phyloP scores from a whole-genome alignment of 2,329 filamentous ascomycete genomes.

The Celoporthe dispersa region DNA sequence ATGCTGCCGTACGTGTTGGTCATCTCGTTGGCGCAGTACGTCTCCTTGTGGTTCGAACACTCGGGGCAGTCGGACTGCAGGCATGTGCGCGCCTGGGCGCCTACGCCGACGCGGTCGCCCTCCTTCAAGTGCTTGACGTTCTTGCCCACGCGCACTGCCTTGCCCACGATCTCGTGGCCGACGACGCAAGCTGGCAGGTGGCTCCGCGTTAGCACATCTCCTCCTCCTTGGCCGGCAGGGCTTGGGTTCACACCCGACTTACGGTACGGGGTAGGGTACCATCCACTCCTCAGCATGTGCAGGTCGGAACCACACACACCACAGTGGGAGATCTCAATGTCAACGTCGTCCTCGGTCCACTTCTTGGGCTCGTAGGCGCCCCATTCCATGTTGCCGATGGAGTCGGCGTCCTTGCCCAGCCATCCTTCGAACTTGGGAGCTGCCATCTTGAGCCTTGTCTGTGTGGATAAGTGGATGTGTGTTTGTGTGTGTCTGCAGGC shows the following conservation, averaged over 20 bases:
- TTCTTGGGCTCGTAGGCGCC: conserved; percentile 59
- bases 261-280: conserved; percentile 48
- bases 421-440: conserved; percentile 51
- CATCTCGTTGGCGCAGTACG: conserved; percentile 43
- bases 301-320: conserved; percentile 65
- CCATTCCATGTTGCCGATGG: conserved; percentile 55
- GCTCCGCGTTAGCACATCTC: background rate
- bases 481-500: background rate
- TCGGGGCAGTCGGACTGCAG: conserved; percentile 47
- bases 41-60: conserved; percentile 42
- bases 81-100: conserved; percentile 61
- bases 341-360: conserved; percentile 65
- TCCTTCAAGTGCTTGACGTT: conserved; percentile 51
- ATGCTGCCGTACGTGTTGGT: conserved; percentile 57
- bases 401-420: conserved; percentile 44
- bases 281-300: conserved; percentile 58
- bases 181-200: conserved; percentile 49
- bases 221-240: background rate
- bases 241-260: conserved; percentile 28
- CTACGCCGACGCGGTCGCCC: conserved; percentile 65
- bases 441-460: conserved; percentile 23
- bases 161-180: conserved; percentile 65
- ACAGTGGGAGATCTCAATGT: conserved; percentile 65
- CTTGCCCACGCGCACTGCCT: conserved; percentile 54
- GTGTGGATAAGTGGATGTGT: background rate